Evolutionary conservation across 768 basidiomycete genomes (phyloP).

Genomic region (Tricholomella constricta): DNA sequence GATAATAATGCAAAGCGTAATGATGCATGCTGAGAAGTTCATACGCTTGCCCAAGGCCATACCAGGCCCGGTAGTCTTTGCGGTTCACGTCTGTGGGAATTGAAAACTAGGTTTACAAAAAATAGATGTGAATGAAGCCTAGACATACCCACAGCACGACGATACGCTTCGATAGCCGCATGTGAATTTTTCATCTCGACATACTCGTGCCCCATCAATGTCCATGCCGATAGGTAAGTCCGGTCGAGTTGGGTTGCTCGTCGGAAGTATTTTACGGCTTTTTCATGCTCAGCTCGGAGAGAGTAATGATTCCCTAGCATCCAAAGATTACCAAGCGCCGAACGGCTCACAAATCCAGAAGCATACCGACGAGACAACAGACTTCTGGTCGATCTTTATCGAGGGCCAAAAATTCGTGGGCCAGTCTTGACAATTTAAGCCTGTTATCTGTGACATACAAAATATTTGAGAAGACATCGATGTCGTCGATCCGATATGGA

Average conservation of each 20-base stretch:
- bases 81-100: constrained; percentile 78
- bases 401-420: constrained; percentile 85
- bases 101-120: background rate
- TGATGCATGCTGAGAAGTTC: constrained; percentile 96
- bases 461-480: constrained; percentile 96
- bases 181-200: constrained; percentile 99
- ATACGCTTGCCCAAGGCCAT: constrained; percentile 97
- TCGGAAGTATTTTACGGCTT: constrained; percentile 93
- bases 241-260: constrained; percentile 94
- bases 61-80: constrained; percentile 98
- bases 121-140: background rate
- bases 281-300: constrained; percentile 89
- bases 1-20: constrained; percentile 95
- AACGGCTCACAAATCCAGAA: constrained; percentile 2
- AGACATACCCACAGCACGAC: constrained; percentile 82
- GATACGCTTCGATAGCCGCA: constrained; percentile 97
- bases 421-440: constrained; percentile 85
- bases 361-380: constrained; percentile 90
- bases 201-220: constrained; percentile 98
- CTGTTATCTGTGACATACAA: constrained; percentile 92
- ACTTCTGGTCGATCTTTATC: constrained; percentile 96
- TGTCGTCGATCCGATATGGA: constrained; percentile 90
- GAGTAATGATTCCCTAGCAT: constrained; percentile 94
- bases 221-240: constrained; percentile 97
- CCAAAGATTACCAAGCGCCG: background rate